Evolutionary conservation across 768 basidiomycete genomes (phyloP).

Genomic region (Leccinum boreale): DNA sequence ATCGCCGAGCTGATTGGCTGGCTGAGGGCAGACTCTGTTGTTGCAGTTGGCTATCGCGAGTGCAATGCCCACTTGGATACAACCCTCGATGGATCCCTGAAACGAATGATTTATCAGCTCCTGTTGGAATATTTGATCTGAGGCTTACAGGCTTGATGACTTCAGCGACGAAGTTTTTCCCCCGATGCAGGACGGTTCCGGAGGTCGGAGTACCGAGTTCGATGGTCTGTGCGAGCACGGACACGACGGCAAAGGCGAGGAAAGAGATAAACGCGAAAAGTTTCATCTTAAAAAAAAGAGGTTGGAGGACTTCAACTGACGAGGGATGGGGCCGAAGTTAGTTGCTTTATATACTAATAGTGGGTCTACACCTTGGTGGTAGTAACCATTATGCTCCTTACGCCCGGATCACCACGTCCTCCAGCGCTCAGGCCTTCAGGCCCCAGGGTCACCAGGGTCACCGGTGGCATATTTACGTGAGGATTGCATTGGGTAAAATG

Average conservation of each 20-base stretch:
- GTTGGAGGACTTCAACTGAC: neutral
- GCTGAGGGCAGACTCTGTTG: slow-evolving; percentile 23
- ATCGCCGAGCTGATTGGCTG: slow-evolving; percentile 16
- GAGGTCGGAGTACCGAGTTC: slow-evolving; percentile 20
- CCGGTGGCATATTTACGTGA: neutral
- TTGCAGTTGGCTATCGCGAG: slow-evolving; percentile 21
- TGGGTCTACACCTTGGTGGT: neutral
- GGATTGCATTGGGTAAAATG: neutral
- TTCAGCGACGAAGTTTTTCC: slow-evolving; percentile 19
- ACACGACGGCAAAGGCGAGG: slow-evolving; percentile 3
- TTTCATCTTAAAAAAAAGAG: slow-evolving; percentile 14
- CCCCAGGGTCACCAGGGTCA: neutral
- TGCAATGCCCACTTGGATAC: slow-evolving; percentile 31
- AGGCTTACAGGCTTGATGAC: slow-evolving; percentile 22
- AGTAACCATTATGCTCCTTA: neutral
- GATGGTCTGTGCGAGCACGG: slow-evolving; percentile 28
- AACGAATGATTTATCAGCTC: neutral
- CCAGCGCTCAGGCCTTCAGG: neutral
- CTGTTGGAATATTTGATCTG: neutral
- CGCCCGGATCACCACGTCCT: neutral
- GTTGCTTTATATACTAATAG: slow-evolving; percentile 1
- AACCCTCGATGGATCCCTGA: slow-evolving; percentile 17
- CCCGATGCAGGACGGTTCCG: slow-evolving; percentile 15
- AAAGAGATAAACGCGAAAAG: slow-evolving; percentile 3
- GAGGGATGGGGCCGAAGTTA: neutral